A percentile compares a stretch with the other conserved stretches of the same genome.
Evolutionary conservation across 495 filamentous ascomycete species (phyloP).

Genomic region (Penicillium cataractarum): DNA sequence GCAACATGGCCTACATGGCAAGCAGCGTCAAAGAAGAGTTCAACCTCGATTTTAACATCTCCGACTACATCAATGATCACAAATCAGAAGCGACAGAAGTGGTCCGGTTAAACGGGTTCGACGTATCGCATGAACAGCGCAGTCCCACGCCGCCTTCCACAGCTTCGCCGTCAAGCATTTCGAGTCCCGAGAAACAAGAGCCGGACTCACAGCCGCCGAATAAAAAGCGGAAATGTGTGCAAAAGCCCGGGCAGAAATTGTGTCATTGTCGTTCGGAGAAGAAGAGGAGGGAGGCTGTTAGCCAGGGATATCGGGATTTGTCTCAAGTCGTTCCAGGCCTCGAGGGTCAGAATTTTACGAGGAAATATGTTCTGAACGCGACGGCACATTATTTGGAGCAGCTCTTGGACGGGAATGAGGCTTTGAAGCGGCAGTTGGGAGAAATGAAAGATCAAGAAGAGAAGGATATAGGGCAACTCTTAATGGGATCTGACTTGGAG

Average conservation of each 20-base stretch:
- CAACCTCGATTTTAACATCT: conserved; percentile 2
- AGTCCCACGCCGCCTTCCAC: conserved; percentile 11
- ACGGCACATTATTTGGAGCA: conserved; percentile 22
- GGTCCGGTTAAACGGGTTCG: conserved; percentile 1
- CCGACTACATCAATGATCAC: not conserved
- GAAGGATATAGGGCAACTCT: conserved; percentile 3
- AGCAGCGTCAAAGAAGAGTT: conserved; percentile 19
- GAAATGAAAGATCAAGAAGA: conserved; percentile 13
- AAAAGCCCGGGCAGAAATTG: conserved; percentile 27
- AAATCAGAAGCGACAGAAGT: not conserved
- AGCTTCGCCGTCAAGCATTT: conserved; percentile 9
- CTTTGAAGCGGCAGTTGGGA: conserved; percentile 13
- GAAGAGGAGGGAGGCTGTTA: conserved; percentile 28
- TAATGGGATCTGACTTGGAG: not conserved
- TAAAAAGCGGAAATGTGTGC: conserved; percentile 30
- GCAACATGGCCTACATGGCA: conserved; percentile 27
- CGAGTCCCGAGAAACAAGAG: not conserved
- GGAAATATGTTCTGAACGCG: conserved; percentile 28
- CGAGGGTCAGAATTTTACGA: conserved; percentile 23
- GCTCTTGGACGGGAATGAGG: conserved; percentile 22
- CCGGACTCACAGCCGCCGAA: not conserved
- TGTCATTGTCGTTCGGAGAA: conserved; percentile 35
- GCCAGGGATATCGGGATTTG: conserved; percentile 24
- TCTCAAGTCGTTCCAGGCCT: conserved; percentile 24
- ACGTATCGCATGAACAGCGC: not conserved